A percentile compares a stretch with the other conserved stretches of the same genome.
Evolutionary conservation across 441 rosid genomes (phyloP).

Genomic region (Raphanus hybrid): DNA sequence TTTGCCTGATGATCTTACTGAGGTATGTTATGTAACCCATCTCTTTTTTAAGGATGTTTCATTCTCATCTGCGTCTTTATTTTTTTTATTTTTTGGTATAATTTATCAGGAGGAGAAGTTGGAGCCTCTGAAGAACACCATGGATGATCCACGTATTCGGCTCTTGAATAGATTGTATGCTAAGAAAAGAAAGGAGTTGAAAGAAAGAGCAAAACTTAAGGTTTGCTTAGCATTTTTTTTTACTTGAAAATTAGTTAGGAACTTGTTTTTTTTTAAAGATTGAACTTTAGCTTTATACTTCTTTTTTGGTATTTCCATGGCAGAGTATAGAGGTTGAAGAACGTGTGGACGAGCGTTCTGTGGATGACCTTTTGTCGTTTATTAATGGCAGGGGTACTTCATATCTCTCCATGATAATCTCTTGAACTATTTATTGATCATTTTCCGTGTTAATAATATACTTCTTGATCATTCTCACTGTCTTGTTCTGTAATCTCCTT

Average conservation of each 20-base stretch:
- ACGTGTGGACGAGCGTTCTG: conserved; percentile 82
- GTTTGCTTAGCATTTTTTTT: conserved; percentile 39
- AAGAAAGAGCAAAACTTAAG: conserved; percentile 69
- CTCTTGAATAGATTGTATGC: conserved; percentile 73
- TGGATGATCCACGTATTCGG: conserved; percentile 78
- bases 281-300: conserved; percentile 10
- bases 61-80: conserved; percentile 11
- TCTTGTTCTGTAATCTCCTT: background rate
- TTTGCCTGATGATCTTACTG: conserved; percentile 83
- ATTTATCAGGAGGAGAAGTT: conserved; percentile 68
- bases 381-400: conserved; percentile 80
- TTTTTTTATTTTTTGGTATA: conserved; percentile 15
- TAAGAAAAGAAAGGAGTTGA: conserved; percentile 69
- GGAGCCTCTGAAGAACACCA: conserved; percentile 73
- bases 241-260: background rate
- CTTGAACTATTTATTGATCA: background rate
- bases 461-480: no score
- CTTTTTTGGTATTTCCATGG: conserved; percentile 31
- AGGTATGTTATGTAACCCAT: conserved; percentile 50
- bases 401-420: background rate
- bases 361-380: conserved; percentile 87
- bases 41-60: conserved; percentile 31
- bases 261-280: conserved; percentile 5
- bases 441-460: no score
- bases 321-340: conserved; percentile 77